Percentiles rank a stretch among this genome's conserved stretches.
These are phyloP conservation scores for Ogataea zsoltii DNA, from an alignment of 805 yeast genomes.

Conservation along the genomic window DNA sequence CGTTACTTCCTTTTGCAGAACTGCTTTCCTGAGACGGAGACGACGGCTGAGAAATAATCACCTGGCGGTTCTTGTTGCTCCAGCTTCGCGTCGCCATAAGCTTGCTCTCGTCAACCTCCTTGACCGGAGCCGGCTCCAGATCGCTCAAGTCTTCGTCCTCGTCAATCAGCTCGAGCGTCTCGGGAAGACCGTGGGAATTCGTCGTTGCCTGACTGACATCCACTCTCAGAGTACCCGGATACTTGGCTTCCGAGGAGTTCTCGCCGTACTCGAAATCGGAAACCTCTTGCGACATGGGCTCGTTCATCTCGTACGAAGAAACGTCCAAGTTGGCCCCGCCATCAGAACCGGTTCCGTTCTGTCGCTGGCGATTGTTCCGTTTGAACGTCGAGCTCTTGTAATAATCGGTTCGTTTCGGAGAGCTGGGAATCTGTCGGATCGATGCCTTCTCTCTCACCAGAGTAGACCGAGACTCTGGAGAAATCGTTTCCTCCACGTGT, in stretches of 20 bases:
- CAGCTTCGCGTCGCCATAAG: background rate
- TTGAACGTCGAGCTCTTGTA: background rate
- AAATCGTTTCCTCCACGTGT: background rate
- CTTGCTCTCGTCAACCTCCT: background rate
- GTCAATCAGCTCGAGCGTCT: background rate
- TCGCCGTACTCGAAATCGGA: conserved; percentile 21
- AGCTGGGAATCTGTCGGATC: conserved; percentile 3
- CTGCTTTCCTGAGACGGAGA: background rate
- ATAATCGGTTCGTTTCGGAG: background rate
- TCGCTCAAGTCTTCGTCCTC: conserved; percentile 5
- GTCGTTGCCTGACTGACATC: conserved; percentile 8
- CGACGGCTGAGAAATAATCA: conserved; percentile 3
- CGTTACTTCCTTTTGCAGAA: background rate
- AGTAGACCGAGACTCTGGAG: background rate
- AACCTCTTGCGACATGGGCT: conserved; percentile 21
- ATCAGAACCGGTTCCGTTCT: background rate
- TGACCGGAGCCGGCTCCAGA: background rate
- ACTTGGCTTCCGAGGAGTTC: background rate
- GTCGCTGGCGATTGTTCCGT: background rate
- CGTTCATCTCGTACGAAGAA: conserved; percentile 21
- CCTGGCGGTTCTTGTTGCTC: background rate
- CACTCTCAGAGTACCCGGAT: conserved; percentile 3
- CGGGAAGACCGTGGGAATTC: conserved; percentile 10
- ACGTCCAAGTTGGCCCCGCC: background rate
- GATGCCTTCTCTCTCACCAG: conserved; percentile 1